Conservation (phyloP, 2,329 filamentous ascomycete genomes). For the Claviceps sorghi region DNA sequence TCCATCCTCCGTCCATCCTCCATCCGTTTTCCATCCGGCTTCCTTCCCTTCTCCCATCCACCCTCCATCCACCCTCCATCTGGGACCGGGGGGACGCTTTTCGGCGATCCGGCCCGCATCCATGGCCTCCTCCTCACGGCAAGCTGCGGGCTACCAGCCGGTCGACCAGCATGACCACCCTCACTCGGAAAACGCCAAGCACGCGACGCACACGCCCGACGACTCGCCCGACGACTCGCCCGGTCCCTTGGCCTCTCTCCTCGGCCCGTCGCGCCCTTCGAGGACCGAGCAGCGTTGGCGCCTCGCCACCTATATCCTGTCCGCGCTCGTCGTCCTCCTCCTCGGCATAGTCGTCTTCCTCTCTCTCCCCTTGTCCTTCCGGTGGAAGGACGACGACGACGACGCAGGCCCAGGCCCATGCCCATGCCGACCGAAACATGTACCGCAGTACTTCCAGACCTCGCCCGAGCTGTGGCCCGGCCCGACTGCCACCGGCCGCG, state of each 20-base stretch:
- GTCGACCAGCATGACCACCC: conserved; percentile 20
- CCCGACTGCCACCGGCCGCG: conserved; percentile 53
- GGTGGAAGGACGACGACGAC: conserved; percentile 6
- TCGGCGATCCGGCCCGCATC: not conserved
- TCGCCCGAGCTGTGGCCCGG: conserved; percentile 45
- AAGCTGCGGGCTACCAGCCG: conserved; percentile 16
- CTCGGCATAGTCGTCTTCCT: conserved; percentile 23
- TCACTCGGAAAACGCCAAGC: not conserved
- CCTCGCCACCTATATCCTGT: conserved; percentile 17
- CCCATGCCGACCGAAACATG: conserved; percentile 21
- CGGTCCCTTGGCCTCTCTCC: not conserved
- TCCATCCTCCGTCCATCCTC: not conserved
- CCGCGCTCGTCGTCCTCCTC: conserved; percentile 21
- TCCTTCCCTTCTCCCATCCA: not conserved
- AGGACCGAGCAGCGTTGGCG: conserved; percentile 15
- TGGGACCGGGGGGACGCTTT: too few relatives aligned
- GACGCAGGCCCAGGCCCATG: too few relatives aligned
- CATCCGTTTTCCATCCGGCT: not conserved
- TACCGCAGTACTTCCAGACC: conserved; percentile 51
- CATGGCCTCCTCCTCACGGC: conserved; percentile 5
- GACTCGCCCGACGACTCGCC: not conserved
- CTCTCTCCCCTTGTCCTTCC: conserved; percentile 19
- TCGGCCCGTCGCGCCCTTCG: conserved; percentile 5
- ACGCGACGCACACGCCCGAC: not conserved
- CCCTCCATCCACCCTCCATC: too few relatives aligned